Percentiles rank a stretch among this genome's conserved stretches.
phyloP scores from a whole-genome alignment of 2,329 filamentous ascomycete genomes.

The Myriosclerotinia curreyana region DNA sequence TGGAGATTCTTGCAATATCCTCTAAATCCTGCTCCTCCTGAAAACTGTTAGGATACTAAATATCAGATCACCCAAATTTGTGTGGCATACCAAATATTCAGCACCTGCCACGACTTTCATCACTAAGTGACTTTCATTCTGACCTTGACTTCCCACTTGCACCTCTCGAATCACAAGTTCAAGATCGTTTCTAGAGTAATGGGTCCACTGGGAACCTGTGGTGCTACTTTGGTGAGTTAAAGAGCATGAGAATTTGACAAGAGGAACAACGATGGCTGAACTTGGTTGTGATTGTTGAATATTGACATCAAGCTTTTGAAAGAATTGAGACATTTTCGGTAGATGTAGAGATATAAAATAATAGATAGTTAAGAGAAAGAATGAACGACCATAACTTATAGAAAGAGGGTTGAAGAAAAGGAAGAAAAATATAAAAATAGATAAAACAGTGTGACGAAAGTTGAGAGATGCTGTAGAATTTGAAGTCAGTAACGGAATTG shows the following conservation, averaged over 20 bases:
- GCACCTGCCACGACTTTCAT: slow-evolving; percentile 44
- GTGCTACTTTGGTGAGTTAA: slow-evolving; percentile 28
- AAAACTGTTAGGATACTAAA: slow-evolving; percentile 14
- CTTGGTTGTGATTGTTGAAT: slow-evolving; percentile 25
- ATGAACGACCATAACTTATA: neutral
- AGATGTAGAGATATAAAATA: neutral
- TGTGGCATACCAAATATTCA: slow-evolving; percentile 43
- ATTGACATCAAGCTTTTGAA: slow-evolving; percentile 11
- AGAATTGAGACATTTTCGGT: slow-evolving; percentile 29
- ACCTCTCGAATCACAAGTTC: slow-evolving; percentile 33
- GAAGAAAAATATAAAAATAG: neutral
- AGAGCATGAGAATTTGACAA: slow-evolving; percentile 38
- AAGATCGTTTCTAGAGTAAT: slow-evolving; percentile 34
- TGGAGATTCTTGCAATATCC: slow-evolving; percentile 28
- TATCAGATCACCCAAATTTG: neutral
- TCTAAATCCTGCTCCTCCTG: slow-evolving; percentile 37
- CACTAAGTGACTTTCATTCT: slow-evolving; percentile 27
- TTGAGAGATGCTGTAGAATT: neutral
- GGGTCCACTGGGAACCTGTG: slow-evolving; percentile 34
- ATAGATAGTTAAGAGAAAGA: neutral
- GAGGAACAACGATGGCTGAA: slow-evolving; percentile 29
- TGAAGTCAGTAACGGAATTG: neutral
- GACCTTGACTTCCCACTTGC: slow-evolving; percentile 28
- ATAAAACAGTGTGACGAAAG: neutral
- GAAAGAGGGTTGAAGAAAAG: neutral